Conservation (phyloP, 352 stramenopile genomes). For the Blastocystis sp. region DNA sequence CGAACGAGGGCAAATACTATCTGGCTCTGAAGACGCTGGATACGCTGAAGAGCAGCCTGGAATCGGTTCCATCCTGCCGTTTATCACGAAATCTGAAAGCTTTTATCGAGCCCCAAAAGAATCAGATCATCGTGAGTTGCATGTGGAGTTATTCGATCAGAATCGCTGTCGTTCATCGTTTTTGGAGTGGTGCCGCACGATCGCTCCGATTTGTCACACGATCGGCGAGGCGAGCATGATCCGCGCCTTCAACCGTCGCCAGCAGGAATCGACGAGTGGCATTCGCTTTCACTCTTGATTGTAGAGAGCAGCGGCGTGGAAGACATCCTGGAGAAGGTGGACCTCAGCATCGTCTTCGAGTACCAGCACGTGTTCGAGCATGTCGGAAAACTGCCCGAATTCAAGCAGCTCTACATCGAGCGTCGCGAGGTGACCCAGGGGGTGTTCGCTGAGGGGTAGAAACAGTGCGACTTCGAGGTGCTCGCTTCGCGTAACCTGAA, state of each 20-base stretch:
- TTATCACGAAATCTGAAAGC: conserved; percentile 26
- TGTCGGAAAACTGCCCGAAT: conserved; percentile 7
- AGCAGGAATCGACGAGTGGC: neutral
- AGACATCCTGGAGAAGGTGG: conserved; percentile 49
- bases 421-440: neutral
- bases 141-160: neutral
- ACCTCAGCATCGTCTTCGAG: conserved; percentile 46
- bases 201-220: neutral
- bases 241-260: conserved; percentile 32
- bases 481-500: conserved; percentile 13
- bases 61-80: conserved; percentile 14
- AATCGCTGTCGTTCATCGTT: neutral
- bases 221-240: conserved; percentile 52
- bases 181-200: conserved; percentile 30
- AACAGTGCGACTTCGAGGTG: conserved; percentile 42
- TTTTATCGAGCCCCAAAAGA: conserved; percentile 50
- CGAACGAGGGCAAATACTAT: conserved; percentile 50
- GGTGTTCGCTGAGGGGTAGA: neutral
- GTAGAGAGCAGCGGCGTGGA: conserved; percentile 22
- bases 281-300: too few species aligned
- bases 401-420: conserved; percentile 39
- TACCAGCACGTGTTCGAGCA: conserved; percentile 54
- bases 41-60: conserved; percentile 38
- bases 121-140: conserved; percentile 6
- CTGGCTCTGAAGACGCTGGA: conserved; percentile 50